These are phyloP conservation scores for Vanrija sp. DNA, from an alignment of 1,284 basidiomycete species.

Conservation along the genomic window DNA sequence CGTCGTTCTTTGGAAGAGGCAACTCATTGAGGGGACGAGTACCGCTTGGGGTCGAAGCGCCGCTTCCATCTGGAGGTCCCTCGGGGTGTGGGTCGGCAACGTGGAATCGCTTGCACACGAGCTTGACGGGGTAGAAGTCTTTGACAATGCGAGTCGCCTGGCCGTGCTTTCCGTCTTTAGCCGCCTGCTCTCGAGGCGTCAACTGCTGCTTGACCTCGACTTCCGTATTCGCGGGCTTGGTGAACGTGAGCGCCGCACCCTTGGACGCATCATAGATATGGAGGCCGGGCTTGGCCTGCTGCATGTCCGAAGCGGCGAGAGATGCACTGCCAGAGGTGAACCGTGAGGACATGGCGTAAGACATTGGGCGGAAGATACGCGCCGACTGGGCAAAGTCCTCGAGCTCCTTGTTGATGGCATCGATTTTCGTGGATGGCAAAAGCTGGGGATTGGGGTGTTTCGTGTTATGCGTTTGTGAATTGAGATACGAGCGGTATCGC, in stretches of 20 bases:
- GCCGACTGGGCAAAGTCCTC: constrained; percentile 83
- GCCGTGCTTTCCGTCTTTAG: constrained; percentile 81
- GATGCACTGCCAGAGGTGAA: constrained; percentile 69
- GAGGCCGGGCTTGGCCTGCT: constrained; percentile 65
- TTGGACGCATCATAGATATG: constrained; percentile 57
- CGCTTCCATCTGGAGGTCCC: constrained; percentile 33
- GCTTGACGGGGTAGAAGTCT: constrained; percentile 70
- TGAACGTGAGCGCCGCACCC: constrained; percentile 20
- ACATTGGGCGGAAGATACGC: constrained; percentile 84
- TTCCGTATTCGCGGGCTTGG: constrained; percentile 47
- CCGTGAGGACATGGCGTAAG: constrained; percentile 84
- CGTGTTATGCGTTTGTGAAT: constrained; percentile 60
- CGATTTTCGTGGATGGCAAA: constrained; percentile 58
- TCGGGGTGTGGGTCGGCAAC: constrained; percentile 75
- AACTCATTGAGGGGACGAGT: not conserved
- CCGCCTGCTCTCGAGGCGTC: constrained; percentile 74
- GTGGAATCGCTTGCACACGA: constrained; percentile 92
- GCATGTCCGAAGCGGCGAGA: constrained; percentile 56
- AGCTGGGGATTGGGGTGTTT: constrained; percentile 53
- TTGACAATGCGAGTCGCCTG: constrained; percentile 69
- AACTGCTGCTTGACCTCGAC: constrained; percentile 53
- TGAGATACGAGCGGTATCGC: constrained; percentile 78
- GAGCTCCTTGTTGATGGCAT: constrained; percentile 76
- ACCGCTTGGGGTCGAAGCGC: constrained; percentile 8
- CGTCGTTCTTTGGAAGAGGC: constrained; percentile 29